These are phyloP conservation scores for Creolimax fragrantissima DNA, from an alignment of 78 protist species.

Conservation along the genomic window DNA sequence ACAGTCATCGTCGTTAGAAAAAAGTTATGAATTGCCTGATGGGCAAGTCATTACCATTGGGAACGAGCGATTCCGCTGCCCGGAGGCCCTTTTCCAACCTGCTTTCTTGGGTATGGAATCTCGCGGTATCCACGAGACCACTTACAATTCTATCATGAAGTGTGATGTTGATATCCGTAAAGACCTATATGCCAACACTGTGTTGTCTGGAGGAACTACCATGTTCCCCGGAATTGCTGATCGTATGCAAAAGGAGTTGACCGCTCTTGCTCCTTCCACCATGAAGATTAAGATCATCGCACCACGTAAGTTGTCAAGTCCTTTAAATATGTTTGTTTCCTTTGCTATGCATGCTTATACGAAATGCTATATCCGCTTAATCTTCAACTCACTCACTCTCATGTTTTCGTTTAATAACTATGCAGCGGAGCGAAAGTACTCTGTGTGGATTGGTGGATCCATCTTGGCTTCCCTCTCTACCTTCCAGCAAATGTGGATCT, in stretches of 20 bases:
- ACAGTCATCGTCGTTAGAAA: slow-evolving; percentile 39
- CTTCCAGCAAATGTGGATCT: too few relatives aligned
- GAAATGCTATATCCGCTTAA: too few relatives aligned
- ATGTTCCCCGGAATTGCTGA: slow-evolving; percentile 79
- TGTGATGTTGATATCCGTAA: slow-evolving; percentile 82
- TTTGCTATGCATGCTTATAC: too few relatives aligned
- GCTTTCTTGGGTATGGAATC: slow-evolving; percentile 69
- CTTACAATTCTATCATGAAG: slow-evolving; percentile 59
- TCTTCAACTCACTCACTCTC: too few relatives aligned
- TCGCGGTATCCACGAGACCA: slow-evolving; percentile 77
- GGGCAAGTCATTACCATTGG: slow-evolving; percentile 78
- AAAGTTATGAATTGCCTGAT: slow-evolving; percentile 77
- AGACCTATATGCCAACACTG: slow-evolving; percentile 81
- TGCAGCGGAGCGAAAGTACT: too few relatives aligned
- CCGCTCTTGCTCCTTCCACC: slow-evolving; percentile 70
- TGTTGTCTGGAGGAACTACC: slow-evolving; percentile 88
- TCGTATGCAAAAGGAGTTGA: slow-evolving; percentile 69
- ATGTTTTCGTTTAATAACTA: too few relatives aligned
- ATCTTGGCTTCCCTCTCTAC: too few relatives aligned
- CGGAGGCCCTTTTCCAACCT: slow-evolving; percentile 90
- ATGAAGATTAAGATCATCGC: slow-evolving; percentile 71
- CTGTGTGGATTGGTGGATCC: too few relatives aligned
- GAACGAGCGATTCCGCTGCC: slow-evolving; percentile 79
- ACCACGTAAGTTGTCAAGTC: too few relatives aligned
- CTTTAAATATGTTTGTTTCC: too few relatives aligned